phyloP scores from a whole-genome alignment of 1,139 yeast species.

The Yamadazyma sp. region DNA sequence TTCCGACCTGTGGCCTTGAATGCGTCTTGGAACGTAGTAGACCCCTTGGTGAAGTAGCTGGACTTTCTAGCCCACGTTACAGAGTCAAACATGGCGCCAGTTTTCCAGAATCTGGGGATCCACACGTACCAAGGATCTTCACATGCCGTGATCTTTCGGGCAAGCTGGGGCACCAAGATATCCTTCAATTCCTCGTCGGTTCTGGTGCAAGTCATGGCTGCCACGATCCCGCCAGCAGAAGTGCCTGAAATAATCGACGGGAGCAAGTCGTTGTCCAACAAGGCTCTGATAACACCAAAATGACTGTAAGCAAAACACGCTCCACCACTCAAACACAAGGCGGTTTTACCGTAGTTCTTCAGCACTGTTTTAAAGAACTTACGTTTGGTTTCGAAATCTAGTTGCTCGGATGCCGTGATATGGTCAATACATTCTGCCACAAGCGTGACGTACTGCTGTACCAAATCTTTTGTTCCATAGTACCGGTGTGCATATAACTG shows the following conservation, averaged over 20 bases:
- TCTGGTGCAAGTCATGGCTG: slow-evolving; percentile 70
- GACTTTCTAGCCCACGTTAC: slow-evolving; percentile 71
- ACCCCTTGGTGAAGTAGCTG: slow-evolving; percentile 71
- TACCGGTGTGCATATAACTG: slow-evolving; percentile 71
- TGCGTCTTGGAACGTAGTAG: slow-evolving; percentile 71
- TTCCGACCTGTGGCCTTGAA: slow-evolving; percentile 66
- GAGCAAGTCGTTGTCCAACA: slow-evolving; percentile 62
- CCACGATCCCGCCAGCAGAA: slow-evolving; percentile 81
- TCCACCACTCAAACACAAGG: slow-evolving; percentile 76
- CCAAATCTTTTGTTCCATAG: slow-evolving; percentile 68
- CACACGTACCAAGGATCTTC: slow-evolving; percentile 63
- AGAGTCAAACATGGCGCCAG: slow-evolving; percentile 80
- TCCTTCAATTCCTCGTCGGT: slow-evolving; percentile 63
- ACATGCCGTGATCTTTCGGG: slow-evolving; percentile 69
- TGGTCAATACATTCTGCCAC: slow-evolving; percentile 49
- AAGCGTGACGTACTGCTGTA: slow-evolving; percentile 55
- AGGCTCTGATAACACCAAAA: slow-evolving; percentile 73
- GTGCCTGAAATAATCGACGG: slow-evolving; percentile 78
- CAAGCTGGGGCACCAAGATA: slow-evolving; percentile 60
- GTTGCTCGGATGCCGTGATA: slow-evolving; percentile 37
- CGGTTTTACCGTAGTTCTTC: slow-evolving; percentile 71
- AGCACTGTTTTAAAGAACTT: slow-evolving; percentile 57
- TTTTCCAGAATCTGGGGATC: slow-evolving; percentile 64
- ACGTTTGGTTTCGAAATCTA: slow-evolving; percentile 44
- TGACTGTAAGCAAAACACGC: slow-evolving; percentile 79